phyloP scores from a whole-genome alignment of 257 asterid genomes.

The Capsicum baccatum region DNA sequence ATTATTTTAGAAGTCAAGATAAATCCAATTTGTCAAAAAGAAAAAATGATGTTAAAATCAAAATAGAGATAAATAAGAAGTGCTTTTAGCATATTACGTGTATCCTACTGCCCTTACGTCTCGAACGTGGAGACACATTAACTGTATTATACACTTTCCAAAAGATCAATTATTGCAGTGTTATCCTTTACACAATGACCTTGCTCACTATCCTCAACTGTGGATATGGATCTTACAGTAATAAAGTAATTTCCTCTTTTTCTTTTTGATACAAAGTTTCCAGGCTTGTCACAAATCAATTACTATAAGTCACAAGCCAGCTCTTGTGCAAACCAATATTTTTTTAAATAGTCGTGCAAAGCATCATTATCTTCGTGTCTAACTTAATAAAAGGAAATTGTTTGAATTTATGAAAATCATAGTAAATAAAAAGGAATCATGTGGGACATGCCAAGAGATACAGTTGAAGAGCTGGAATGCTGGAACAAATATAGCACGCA shows the following conservation, averaged over 20 bases:
- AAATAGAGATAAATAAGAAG: not conserved
- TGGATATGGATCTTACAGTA: not conserved
- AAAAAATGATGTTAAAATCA: not conserved
- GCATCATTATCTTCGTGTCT: not conserved
- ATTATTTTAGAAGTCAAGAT: not conserved
- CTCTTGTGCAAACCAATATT: not conserved
- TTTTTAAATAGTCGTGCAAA: not conserved
- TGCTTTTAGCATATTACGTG: not conserved
- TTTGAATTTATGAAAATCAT: conserved; percentile 7
- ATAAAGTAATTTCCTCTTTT: not conserved
- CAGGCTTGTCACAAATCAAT: conserved; percentile 18
- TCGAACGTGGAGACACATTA: not conserved
- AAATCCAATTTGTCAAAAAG: not conserved
- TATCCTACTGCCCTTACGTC: not conserved
- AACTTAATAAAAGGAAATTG: not conserved
- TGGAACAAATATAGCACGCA: too few species aligned
- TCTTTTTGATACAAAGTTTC: not conserved
- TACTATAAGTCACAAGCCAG: not conserved
- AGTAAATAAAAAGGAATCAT: not conserved
- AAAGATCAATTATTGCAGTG: not conserved
- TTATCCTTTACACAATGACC: not conserved
- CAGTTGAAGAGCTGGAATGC: too few species aligned
- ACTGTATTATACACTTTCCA: not conserved
- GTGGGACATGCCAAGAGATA: too few species aligned
- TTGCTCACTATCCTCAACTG: conserved; percentile 10